A percentile compares a stretch with the other conserved stretches of the same genome.
Conservation (phyloP, 1,284 basidiomycete species). For the Athelia psychrophila region DNA sequence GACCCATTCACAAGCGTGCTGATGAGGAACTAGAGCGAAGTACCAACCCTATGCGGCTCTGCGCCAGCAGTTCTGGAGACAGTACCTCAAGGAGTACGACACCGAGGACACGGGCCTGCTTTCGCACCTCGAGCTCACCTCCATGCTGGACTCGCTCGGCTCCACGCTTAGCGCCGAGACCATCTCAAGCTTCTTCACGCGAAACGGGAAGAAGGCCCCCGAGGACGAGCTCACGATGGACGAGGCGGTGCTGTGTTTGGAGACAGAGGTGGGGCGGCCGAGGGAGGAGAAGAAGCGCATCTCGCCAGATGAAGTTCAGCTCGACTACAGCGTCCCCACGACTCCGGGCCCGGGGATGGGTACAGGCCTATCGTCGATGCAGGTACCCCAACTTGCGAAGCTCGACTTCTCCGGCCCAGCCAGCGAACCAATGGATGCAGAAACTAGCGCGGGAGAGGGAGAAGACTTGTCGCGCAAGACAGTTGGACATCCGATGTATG, state of each 20-base stretch:
- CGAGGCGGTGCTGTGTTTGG: conserved; percentile 78
- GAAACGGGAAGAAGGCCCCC: conserved; percentile 64
- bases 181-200: no score
- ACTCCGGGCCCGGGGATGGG: conserved; percentile 44
- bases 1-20: conserved; percentile 9
- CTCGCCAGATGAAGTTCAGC: conserved; percentile 35
- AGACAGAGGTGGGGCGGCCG: conserved; percentile 75
- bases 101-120: conserved; percentile 79
- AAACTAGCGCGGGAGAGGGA: conserved; percentile 14
- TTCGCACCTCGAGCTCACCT: no score
- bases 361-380: conserved; percentile 28
- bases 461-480: conserved; percentile 16
- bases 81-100: conserved; percentile 90
- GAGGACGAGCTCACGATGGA: conserved; percentile 77
- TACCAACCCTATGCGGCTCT: conserved; percentile 93
- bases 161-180: no score
- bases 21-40: conserved; percentile 62
- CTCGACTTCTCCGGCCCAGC: conserved; percentile 65
- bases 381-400: conserved; percentile 46
- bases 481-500: conserved; percentile 35
- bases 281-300: no score
- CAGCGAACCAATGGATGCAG: no score
- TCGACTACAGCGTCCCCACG: conserved; percentile 37
- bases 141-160: no score
- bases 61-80: no score